These are phyloP conservation scores for Solanum neorickii DNA, from an alignment of 257 asterid genomes.

Conservation along the genomic window DNA sequence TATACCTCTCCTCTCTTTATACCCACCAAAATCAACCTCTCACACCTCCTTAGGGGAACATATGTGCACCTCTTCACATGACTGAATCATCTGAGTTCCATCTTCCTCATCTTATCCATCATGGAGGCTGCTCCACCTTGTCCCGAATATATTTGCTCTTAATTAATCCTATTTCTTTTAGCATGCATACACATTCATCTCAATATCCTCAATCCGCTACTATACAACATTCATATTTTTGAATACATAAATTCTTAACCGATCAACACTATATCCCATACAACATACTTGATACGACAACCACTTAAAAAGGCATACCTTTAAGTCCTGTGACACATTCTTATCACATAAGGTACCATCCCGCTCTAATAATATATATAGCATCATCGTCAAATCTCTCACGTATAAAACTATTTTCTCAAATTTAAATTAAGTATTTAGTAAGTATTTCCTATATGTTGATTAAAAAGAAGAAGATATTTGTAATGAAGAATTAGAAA, in stretches of 20 bases:
- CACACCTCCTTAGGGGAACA: not conserved
- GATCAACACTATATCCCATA: not conserved
- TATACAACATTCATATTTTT: not conserved
- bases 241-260: not conserved
- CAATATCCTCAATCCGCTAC: not conserved
- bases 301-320: not conserved
- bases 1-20: no score
- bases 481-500: not conserved
- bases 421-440: not conserved
- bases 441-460: not conserved
- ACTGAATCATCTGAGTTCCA: not conserved
- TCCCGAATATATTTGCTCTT: not conserved
- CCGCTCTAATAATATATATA: not conserved
- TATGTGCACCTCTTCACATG: not conserved
- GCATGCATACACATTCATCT: not conserved
- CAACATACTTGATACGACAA: not conserved
- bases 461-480: not conserved
- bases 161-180: not conserved
- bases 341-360: not conserved
- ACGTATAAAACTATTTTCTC: not conserved
- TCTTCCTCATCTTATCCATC: not conserved
- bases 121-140: not conserved
- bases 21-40: no score
- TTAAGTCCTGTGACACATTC: not conserved
- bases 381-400: not conserved